Conservation (phyloP, 345 rosid species). For the Eucalyptus polybractea region DNA sequence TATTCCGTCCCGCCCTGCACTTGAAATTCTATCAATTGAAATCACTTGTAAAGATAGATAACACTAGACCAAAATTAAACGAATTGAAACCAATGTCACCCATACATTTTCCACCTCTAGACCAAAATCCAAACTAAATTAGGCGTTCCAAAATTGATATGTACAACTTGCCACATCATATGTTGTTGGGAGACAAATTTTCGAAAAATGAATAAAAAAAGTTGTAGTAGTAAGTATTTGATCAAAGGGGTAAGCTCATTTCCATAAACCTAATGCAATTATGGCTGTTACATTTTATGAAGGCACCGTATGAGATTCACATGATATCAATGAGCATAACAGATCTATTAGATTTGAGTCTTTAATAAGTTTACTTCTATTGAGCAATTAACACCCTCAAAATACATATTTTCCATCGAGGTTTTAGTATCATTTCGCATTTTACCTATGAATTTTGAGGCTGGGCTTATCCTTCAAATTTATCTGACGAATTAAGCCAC, state of each 20-base stretch:
- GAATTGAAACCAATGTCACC: rapidly evolving
- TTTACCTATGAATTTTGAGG: not conserved
- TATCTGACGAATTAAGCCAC: not conserved
- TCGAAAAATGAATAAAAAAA: not conserved
- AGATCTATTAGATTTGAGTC: rapidly evolving
- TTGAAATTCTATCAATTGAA: not conserved
- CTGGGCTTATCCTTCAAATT: not conserved
- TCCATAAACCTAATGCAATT: rapidly evolving
- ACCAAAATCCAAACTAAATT: not conserved
- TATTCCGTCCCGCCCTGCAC: rapidly evolving
- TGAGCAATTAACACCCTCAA: not conserved
- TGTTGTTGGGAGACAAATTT: not conserved
- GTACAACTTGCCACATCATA: not conserved
- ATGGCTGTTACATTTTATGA: rapidly evolving
- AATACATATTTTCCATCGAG: not conserved
- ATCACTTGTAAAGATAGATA: not conserved
- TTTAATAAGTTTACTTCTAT: not conserved
- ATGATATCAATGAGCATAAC: not conserved
- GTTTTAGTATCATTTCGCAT: not conserved
- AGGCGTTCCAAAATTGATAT: not conserved
- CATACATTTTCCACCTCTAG: rapidly evolving
- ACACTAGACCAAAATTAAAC: rapidly evolving
- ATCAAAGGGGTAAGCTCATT: not conserved
- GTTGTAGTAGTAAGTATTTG: rapidly evolving
- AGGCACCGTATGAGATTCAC: not conserved